Conservation (phyloP, 1,284 basidiomycete species). For the Ustilago lituana region DNA sequence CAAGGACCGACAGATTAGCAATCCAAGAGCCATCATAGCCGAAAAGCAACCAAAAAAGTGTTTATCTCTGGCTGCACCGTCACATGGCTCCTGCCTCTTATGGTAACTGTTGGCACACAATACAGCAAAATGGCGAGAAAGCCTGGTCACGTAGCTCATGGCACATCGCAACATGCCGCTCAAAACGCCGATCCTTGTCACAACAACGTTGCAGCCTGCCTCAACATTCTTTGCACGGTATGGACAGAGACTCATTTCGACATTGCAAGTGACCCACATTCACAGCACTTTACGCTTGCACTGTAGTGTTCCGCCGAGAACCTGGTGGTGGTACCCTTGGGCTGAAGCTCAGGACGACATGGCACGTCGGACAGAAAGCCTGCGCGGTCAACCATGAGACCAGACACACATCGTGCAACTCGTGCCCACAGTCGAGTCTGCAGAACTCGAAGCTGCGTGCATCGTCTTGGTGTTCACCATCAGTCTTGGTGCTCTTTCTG, state of each 20-base stretch:
- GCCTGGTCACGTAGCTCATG: too few species aligned
- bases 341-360: conserved; percentile 46
- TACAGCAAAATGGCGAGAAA: too few species aligned
- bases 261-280: too few species aligned
- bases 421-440: conserved; percentile 50
- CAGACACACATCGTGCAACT: conserved; percentile 52
- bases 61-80: conserved; percentile 21
- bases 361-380: conserved; percentile 55
- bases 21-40: conserved; percentile 17
- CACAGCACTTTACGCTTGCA: too few species aligned
- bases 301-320: not conserved
- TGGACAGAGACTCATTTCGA: too few species aligned
- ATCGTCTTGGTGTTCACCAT: not conserved
- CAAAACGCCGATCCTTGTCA: conserved; percentile 7
- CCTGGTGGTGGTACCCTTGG: conserved; percentile 11
- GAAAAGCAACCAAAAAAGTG: conserved; percentile 9
- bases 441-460: conserved; percentile 27
- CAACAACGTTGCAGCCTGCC: not conserved
- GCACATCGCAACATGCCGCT: conserved; percentile 8
- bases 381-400: conserved; percentile 50
- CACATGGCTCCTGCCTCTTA: conserved; percentile 35
- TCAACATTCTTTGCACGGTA: not conserved
- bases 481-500: too few species aligned
- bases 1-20: conserved; percentile 10
- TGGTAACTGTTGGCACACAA: conserved; percentile 10